Base-by-base conservation (phyloP, 108 stramenopile genomes). In the Nitzschia sp. region DNA sequence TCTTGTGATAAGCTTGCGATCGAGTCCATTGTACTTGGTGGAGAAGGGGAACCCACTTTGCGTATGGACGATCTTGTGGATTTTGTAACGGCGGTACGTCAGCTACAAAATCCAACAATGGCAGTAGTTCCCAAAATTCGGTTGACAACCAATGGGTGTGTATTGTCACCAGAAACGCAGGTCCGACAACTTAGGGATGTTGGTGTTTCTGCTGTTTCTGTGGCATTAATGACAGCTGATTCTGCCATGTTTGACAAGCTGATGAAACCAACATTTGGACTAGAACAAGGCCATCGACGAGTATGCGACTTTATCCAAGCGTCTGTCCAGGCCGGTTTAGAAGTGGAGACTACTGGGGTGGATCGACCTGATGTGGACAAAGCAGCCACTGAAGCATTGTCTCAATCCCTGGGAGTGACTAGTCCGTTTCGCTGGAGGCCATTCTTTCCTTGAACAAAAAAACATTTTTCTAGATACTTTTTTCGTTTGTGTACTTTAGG, bases 41-140 rank as follows among this genome's bases (percentile, higher is more conserved):
- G 88, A 42, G 88, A 90, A 71, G 88, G 88, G 11, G 88, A 91
- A 56, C 86, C 90, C 3, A 87, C 85, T 10, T 65, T 91, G 40
- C 76, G 86, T 52, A 64, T 84, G 75, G 69, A 75, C n/a, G 77
- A 83, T 26, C 44, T 84, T n/a, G 38, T 83, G 21, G 54, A 79
- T 22, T 26, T 71, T 66, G 26, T 68, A 60, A 17, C 40, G 41
- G 14, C 67, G 9, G 15, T 77, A 0, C 38, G 37, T 19, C 20
- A 37, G 10, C 19, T 0, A 10, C 57, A 48, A 11, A 40, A 34
- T 60, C 26, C n/a, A 22, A 22, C 51, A 7, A 10, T 22, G 12
- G 37, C 67, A 41, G 12, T 52, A 10, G 6, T 46, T 25, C 48
- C 74, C 7, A 2, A 15, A 10, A 59, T 84, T 52, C 73, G 80